A percentile compares a stretch with the other conserved stretches of the same genome.
These are phyloP conservation scores for Coemansia sp. DNA, from an alignment of 192 early-diverging fungal species.

Conservation along the genomic window DNA sequence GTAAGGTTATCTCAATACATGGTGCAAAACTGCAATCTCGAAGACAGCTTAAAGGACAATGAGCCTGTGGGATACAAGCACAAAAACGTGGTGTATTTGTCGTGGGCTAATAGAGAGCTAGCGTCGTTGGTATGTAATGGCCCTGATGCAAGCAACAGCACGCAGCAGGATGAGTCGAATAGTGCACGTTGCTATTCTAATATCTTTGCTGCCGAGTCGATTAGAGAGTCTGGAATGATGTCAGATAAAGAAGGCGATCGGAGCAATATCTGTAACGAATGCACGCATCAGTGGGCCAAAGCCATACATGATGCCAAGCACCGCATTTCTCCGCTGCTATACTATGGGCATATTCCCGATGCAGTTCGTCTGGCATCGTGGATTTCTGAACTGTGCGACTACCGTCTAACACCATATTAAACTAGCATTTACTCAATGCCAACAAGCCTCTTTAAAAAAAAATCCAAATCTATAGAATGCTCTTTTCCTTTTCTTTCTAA, in stretches of 20 bases:
- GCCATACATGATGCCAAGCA: constrained; percentile 23
- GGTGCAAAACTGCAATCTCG: constrained; percentile 25
- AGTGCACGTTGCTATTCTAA: constrained; percentile 31
- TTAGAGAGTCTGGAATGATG: constrained; percentile 15
- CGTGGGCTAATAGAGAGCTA: constrained; percentile 36
- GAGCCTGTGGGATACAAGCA: constrained; percentile 45
- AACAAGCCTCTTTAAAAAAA: neutral
- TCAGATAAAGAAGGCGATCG: constrained; percentile 5
- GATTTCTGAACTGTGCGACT: constrained; percentile 48
- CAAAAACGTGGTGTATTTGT: constrained; percentile 41
- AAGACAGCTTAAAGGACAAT: constrained; percentile 6
- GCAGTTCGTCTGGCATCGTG: constrained; percentile 37
- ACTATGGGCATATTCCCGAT: constrained; percentile 52
- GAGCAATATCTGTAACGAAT: constrained; percentile 29
- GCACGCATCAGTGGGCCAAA: constrained; percentile 38
- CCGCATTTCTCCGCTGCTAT: constrained; percentile 39
- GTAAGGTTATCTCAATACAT: constrained; percentile 34
- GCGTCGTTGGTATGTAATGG: constrained; percentile 38
- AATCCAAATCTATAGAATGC: neutral
- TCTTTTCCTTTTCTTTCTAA: neutral
- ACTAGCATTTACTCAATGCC: constrained; percentile 18
- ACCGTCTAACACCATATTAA: constrained; percentile 24
- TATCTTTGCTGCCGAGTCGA: constrained; percentile 38
- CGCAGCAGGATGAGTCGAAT: constrained; percentile 3
- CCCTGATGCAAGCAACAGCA: neutral